Conservation (phyloP, 352 stramenopile genomes). For the Globisporangium nunn region DNA sequence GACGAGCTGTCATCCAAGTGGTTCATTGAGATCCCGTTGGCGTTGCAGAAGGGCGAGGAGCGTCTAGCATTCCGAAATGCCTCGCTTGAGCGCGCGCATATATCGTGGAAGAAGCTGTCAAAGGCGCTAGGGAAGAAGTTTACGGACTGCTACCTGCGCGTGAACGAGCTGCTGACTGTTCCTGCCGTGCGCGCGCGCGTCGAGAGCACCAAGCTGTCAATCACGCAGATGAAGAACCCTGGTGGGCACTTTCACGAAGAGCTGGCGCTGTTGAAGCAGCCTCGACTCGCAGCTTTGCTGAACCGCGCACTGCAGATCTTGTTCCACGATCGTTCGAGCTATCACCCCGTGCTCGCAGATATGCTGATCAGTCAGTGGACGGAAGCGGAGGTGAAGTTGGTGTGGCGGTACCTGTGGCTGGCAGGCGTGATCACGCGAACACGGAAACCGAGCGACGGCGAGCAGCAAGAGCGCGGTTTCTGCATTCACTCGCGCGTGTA, state of each 20-base stretch:
- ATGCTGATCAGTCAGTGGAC: conserved; percentile 67
- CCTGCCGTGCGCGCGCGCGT: conserved; percentile 58
- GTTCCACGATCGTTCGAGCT: conserved; percentile 63
- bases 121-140: conserved; percentile 53
- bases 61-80: conserved; percentile 59
- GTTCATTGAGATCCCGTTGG: conserved; percentile 72
- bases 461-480: conserved; percentile 66
- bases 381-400: conserved; percentile 71
- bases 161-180: conserved; percentile 55
- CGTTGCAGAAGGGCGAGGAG: conserved; percentile 58
- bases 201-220: conserved; percentile 44
- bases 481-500: conserved; percentile 61
- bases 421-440: conserved; percentile 65
- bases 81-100: conserved; percentile 41
- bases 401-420: conserved; percentile 82
- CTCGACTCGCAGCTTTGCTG: conserved; percentile 54
- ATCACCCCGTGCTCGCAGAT: conserved; percentile 65
- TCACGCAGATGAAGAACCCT: conserved; percentile 70
- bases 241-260: conserved; percentile 67
- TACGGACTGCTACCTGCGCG: conserved; percentile 58
- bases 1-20: conserved; percentile 64
- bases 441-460: conserved; percentile 32
- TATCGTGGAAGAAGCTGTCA: conserved; percentile 66
- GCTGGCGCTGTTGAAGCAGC: conserved; percentile 37
- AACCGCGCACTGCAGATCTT: conserved; percentile 76